Evolutionary conservation across 371 early-diverging fungal species (phyloP).

Genomic region (Apophysomyces sp.): DNA sequence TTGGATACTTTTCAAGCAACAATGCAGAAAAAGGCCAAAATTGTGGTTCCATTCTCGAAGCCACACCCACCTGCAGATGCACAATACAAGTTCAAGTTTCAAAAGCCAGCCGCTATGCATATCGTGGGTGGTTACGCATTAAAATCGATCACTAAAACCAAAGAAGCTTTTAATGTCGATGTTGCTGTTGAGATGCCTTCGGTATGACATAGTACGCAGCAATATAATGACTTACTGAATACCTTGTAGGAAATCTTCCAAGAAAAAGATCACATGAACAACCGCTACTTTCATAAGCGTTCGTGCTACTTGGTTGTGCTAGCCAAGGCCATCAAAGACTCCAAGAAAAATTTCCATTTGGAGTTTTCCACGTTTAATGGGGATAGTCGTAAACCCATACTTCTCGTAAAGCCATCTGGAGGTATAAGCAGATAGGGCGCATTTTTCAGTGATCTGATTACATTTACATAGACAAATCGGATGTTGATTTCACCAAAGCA

Average conservation of each 20-base stretch:
- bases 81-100: conserved; percentile 74
- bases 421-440: conserved; percentile 23
- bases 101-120: conserved; percentile 73
- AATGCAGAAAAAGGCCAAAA: conserved; percentile 50
- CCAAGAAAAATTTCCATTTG: conserved; percentile 55
- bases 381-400: conserved; percentile 77
- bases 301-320: conserved; percentile 85
- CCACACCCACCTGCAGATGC: conserved; percentile 69
- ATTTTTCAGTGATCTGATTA: not conserved
- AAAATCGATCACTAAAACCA: conserved; percentile 67
- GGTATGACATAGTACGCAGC: conserved; percentile 23
- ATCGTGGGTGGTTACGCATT: conserved; percentile 91
- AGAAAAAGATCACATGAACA: conserved; percentile 92
- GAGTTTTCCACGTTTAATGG: conserved; percentile 66
- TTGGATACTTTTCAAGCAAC: conserved; percentile 43
- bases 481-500: conserved; percentile 57
- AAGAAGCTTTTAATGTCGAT: conserved; percentile 78
- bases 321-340: conserved; percentile 48
- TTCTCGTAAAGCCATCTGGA: conserved; percentile 61
- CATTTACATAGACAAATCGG: conserved; percentile 48
- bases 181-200: conserved; percentile 92
- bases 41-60: conserved; percentile 75
- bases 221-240: not conserved
- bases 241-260: conserved; percentile 63
- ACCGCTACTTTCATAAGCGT: conserved; percentile 94